Base-by-base conservation (phyloP, 306 rosid genomes). In the Bauhinia variegata region DNA sequence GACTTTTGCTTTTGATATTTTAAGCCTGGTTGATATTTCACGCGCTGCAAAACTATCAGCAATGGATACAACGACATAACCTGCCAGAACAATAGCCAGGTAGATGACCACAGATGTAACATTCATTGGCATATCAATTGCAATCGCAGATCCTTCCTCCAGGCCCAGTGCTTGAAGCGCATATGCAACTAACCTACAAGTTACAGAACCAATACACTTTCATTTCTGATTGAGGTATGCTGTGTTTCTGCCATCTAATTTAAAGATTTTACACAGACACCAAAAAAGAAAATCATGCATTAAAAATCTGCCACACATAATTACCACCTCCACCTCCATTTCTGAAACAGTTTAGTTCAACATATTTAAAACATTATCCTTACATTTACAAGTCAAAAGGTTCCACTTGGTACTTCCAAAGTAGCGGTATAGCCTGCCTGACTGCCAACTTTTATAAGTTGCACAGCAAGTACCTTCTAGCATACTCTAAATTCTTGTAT, bases 111-210 rank as follows among this genome's bases (percentile, higher is more conserved):
- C 83, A n/a, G 97, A 83, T 59, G 48, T 79, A 68, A 81, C 89
- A 85, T 83, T 63, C 99, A 93, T 93, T 59, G 91, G 96, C 99
- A 93, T 93, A 78, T 90, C 91, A 76, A 93, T 89, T 8, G 97
- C 97, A 67, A 93, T 78, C 70, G 99, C 89, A 76, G 96, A 86
- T 82, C 99, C 96, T 52, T 79, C 79, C 80, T 83, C 95, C 72
- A 93, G 77, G 43, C 79, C 87, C 79, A 88, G 77, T 28, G 86
- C 81, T 72, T 82, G 70, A 44, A 93, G 82, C 65, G 88, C 96
- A 76, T 84, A 76, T 8, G 99, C 97, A 49, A 88, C 95, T 71
- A 86, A 77, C 99, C 99, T 93, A 76, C 73, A 88, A 41, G 71
- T 60, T 55, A 66, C 14, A 80, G 60, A 55, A 54, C 69, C 74